Base-by-base conservation (phyloP, 225 moss, liverwort and hornwort species). In the Pleurozium schreberi region DNA sequence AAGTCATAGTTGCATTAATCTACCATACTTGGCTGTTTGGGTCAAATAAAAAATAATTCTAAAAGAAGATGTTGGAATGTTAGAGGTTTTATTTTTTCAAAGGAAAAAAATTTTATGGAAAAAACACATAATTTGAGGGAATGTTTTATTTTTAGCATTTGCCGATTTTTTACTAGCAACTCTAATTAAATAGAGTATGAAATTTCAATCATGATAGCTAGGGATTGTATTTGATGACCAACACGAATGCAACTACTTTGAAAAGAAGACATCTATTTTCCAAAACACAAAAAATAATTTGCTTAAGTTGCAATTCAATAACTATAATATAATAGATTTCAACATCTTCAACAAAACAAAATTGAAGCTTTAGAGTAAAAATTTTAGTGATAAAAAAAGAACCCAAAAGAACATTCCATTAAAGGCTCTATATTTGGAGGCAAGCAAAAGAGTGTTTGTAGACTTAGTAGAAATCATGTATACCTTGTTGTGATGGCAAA, bases 131-230 rank as follows among this genome's bases (percentile, higher is more conserved):
- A 26, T 71, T 43, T 71, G 17, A 73, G 1, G 3, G 10, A 28
- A 28, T 45, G 2, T 30, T 18, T 0, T 16, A 30, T 30, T 73
- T 45, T 27, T 1, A 45, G 1, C 8, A 73, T 45, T 3, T 30
- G 3, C 6, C 17, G 17, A 71, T 57, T 58, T 12, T 73, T 43
- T 23, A 42, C 8, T 23, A 2, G 2, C 45, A 17, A 71, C 5
- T 28, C 10, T 45, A 9, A 28, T 43, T 28, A 73, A 28, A 28
- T 45, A 45, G 0, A 17, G 0, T 9, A 73, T 43, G 17, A 73
- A 28, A 10, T 17, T 9, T 0, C 1, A 0, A 45, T 45, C 10
- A 1, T 43, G 9, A 43, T 71, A 16, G 28, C 0, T 0, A 0
- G 5, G 0, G 42, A 30, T 74, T 0, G 3, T 70, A 42, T 9